phyloP scores from a whole-genome alignment of 106 monocot genomes.

The Dendrobium chrysotoxum region DNA sequence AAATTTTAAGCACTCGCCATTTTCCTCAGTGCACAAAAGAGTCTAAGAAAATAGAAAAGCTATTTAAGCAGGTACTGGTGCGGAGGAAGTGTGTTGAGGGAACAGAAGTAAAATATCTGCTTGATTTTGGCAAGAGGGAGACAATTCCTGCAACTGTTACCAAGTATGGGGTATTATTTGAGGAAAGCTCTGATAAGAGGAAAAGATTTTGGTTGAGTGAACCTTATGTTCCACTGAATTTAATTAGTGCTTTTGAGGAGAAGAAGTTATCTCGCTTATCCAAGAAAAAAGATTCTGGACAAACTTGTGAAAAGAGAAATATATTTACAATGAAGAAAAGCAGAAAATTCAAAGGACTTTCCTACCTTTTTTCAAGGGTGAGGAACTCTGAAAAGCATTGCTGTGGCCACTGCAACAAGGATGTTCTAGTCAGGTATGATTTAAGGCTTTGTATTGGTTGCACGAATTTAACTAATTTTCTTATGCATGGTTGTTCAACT shows the following conservation, averaged over 20 bases:
- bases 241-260: conserved; percentile 74
- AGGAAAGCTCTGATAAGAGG: conserved; percentile 58
- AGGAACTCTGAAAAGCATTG: conserved; percentile 23
- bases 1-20: conserved; percentile 42
- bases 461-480: neutral
- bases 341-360: conserved; percentile 29
- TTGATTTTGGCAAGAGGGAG: conserved; percentile 90
- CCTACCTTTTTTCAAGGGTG: conserved; percentile 52
- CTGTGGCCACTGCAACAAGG: conserved; percentile 67
- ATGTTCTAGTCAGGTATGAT: conserved; percentile 62
- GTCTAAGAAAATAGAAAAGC: conserved; percentile 39
- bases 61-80: conserved; percentile 59
- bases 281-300: conserved; percentile 35
- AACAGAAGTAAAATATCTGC: conserved; percentile 61
- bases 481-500: neutral
- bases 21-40: conserved; percentile 42
- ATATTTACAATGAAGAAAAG: conserved; percentile 30
- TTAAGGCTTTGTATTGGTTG: neutral
- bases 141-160: conserved; percentile 62
- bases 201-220: conserved; percentile 89
- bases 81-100: conserved; percentile 60
- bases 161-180: conserved; percentile 62
- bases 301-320: conserved; percentile 20
- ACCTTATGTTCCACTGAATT: conserved; percentile 60
- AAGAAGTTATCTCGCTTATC: conserved; percentile 47